Conservation (phyloP, 306 rosid genomes). For the Echinosophora koreensis region DNA sequence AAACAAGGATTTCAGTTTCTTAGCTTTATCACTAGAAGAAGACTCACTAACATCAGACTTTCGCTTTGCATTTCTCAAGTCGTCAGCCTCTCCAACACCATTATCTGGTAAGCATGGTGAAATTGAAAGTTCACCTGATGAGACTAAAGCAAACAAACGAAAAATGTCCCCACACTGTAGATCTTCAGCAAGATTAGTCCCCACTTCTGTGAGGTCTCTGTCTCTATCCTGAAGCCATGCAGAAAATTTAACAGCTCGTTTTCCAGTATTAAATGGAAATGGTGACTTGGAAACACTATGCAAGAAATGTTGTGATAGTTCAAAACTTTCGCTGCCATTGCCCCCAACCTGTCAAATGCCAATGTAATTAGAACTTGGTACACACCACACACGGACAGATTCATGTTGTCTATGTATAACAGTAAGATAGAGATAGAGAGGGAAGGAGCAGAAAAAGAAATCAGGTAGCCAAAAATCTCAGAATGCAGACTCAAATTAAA, state of each 20-base stretch:
- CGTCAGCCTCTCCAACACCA: constrained; percentile 95
- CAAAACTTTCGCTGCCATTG: constrained; percentile 64
- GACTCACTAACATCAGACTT: constrained; percentile 66
- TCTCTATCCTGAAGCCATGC: constrained; percentile 72
- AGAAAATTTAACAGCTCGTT: constrained; percentile 71
- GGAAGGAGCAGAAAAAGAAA: too few relatives aligned
- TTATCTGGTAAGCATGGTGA: constrained; percentile 76
- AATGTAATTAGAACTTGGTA: constrained; percentile 37
- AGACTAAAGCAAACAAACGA: constrained; percentile 84
- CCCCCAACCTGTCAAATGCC: constrained; percentile 80
- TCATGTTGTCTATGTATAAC: too few relatives aligned
- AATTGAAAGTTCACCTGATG: constrained; percentile 78
- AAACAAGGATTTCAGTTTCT: constrained; percentile 64
- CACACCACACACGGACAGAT: not conserved
- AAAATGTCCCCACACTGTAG: constrained; percentile 87
- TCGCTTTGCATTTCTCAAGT: constrained; percentile 77
- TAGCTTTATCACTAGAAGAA: constrained; percentile 60
- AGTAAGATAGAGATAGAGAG: too few relatives aligned
- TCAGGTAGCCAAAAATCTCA: too few relatives aligned
- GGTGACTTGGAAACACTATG: constrained; percentile 80
- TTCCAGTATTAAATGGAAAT: constrained; percentile 79
- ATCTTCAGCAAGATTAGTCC: constrained; percentile 67
- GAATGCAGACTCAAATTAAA: not conserved
- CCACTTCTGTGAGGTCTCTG: constrained; percentile 67
- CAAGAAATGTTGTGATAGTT: constrained; percentile 83